Evolutionary conservation across 352 stramenopile species (phyloP).

Genomic region (Phytophthora uliginosa): DNA sequence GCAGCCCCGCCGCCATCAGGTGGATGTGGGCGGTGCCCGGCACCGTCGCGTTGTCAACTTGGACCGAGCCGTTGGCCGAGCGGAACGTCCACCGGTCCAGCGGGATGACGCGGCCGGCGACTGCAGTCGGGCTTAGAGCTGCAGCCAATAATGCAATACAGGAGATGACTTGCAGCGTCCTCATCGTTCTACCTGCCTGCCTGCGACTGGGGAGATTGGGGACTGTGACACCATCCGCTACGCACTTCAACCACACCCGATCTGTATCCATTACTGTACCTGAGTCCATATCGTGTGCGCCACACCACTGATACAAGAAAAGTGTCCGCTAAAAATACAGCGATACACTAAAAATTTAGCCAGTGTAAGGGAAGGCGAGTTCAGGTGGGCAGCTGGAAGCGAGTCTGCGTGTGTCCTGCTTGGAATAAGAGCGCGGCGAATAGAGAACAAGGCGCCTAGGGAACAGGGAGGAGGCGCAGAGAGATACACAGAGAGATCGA

Average conservation of each 20-base stretch:
- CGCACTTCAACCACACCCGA: conserved; percentile 28
- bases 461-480: not conserved
- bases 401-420: not conserved
- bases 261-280: not conserved
- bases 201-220: conserved; percentile 5
- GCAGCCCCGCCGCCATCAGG: conserved; percentile 65
- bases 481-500: not conserved
- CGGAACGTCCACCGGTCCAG: conserved; percentile 64
- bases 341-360: not conserved
- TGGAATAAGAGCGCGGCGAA: conserved; percentile 12
- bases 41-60: conserved; percentile 55
- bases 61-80: conserved; percentile 69
- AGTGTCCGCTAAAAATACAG: conserved; percentile 10
- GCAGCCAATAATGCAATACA: not conserved
- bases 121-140: conserved; percentile 5
- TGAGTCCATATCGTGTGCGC: not conserved
- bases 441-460: not conserved
- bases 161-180: not conserved
- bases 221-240: conserved; percentile 9
- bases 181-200: conserved; percentile 6
- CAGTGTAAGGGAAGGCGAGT: not conserved
- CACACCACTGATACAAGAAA: conserved; percentile 4
- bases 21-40: conserved; percentile 83
- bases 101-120: conserved; percentile 25
- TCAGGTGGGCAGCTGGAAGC: not conserved